Evolutionary conservation across 768 basidiomycete genomes (phyloP), one percentile per base, ranked within the genome.

Genomic region (Amanita brunnescens): DNA sequence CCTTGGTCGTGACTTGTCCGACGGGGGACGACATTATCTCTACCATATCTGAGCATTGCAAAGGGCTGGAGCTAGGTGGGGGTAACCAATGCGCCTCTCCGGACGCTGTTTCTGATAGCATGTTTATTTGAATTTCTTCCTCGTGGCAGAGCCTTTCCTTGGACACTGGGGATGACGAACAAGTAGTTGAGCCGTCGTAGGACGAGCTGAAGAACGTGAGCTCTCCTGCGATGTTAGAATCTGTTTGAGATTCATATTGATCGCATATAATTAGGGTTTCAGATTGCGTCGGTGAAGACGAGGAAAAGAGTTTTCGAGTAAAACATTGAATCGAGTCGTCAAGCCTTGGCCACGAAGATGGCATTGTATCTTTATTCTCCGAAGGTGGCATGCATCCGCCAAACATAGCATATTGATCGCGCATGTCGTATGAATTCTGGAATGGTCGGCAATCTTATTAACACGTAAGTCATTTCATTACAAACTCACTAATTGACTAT

Each of bases 51-150:
- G 38, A 39, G 20, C 21, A n/a, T 20, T 37, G 26, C 39, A 30
- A 29, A 20, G 49, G 49, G 41, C 49, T 49, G 16, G 49, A 49
- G 29, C 24, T 41, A 13, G 46, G 54, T 37, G 52, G 43, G 9
- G 42, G 33, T 24, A 8, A n/a, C 34, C 40, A 44, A 41, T 13
- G 39, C 29, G 14, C 20, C 6, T 38, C 26, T 18, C 29, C 37
- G 16, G 7, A 6, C 24, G n/a, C 37, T 9, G 8, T n/a, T 14
- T 42, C 21, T 34, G 6, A 29, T 23, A 18, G 21, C 3, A 29
- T 39, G 10, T 2, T 13, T n/a, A 6, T 8, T 14, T 41, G 29
- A 21, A 24, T 29, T 33, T 33, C 26, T 8, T 23, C 14, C 45
- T 47, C 24, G 42, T 23, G 8, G 14, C n/a, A 16, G 42, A 38